phyloP scores from a whole-genome alignment of 75 land plant genomes.

The Cryptomeria japonica region DNA sequence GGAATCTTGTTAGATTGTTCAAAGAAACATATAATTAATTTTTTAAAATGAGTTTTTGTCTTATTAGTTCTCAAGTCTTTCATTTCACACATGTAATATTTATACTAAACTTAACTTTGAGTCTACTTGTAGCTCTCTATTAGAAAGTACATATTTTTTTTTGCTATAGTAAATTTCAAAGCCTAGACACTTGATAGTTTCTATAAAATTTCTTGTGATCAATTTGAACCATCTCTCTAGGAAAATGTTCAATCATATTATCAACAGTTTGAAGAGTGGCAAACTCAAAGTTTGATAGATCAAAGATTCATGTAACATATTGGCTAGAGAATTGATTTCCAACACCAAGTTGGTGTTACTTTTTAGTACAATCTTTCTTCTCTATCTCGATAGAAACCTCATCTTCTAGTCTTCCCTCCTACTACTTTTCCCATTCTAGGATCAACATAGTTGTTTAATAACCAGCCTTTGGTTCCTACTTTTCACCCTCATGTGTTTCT shows the following conservation, averaged over 20 bases:
- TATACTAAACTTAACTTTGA: not conserved
- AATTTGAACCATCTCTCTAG: slow-evolving; percentile 27
- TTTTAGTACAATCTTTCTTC: slow-evolving; percentile 68
- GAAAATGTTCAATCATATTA: slow-evolving; percentile 95
- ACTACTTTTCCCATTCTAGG: slow-evolving; percentile 55
- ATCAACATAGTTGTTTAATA: slow-evolving; percentile 11
- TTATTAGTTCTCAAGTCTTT: not conserved
- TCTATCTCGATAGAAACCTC: slow-evolving; percentile 52
- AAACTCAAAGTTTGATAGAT: slow-evolving; percentile 95
- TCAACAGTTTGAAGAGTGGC: slow-evolving; percentile 98
- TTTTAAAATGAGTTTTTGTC: not conserved
- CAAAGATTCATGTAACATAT: slow-evolving; percentile 95
- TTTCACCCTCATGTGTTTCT: slow-evolving; percentile 81
- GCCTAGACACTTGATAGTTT: not conserved
- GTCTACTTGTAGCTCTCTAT: slow-evolving; percentile 82
- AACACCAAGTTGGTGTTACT: slow-evolving; percentile 78
- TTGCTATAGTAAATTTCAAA: not conserved
- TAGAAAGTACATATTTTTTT: slow-evolving; percentile 82
- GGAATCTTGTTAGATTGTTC: not conserved
- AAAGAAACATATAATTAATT: not conserved
- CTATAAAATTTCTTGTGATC: not conserved
- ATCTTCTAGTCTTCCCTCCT: slow-evolving; percentile 56
- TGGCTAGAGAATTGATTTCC: slow-evolving; percentile 76
- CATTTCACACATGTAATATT: not conserved
- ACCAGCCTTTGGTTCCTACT: slow-evolving; percentile 26